Evolutionary conservation across 176 grass and related monocot genomes (phyloP).

Genomic region (Melocanna baccifera): DNA sequence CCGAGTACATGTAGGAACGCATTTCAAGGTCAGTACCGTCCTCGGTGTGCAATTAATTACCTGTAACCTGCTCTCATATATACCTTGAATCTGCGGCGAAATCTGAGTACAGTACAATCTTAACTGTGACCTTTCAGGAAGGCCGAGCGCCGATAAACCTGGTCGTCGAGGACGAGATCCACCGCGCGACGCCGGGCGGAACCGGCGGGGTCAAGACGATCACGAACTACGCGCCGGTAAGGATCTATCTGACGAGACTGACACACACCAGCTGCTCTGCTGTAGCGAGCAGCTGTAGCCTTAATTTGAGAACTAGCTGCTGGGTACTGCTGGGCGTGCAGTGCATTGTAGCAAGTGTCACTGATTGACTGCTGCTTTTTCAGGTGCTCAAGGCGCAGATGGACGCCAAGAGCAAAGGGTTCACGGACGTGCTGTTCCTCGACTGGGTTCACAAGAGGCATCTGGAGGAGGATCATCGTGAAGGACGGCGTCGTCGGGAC

Average conservation of each 20-base stretch:
- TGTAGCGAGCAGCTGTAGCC: neutral
- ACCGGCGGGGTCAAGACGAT: slow-evolving; percentile 87
- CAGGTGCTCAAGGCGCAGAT: slow-evolving; percentile 77
- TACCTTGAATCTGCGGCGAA: neutral
- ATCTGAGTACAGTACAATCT: neutral
- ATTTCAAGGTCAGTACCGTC: slow-evolving; percentile 64
- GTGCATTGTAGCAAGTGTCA: neutral
- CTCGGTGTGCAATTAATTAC: neutral
- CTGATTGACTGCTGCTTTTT: neutral
- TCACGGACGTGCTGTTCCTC: slow-evolving; percentile 87
- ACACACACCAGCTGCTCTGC: neutral
- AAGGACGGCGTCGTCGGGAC: slow-evolving; percentile 66
- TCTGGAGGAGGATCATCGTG: slow-evolving; percentile 84
- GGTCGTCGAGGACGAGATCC: slow-evolving; percentile 49
- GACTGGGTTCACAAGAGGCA: slow-evolving; percentile 76
- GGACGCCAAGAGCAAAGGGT: slow-evolving; percentile 69
- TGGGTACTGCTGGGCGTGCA: neutral
- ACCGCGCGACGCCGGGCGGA: slow-evolving; percentile 80
- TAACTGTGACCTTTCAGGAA: slow-evolving; percentile 40
- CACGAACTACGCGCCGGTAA: slow-evolving; percentile 90
- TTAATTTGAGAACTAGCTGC: neutral
- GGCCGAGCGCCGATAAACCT: slow-evolving; percentile 72
- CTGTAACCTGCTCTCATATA: neutral
- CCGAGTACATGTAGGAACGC: slow-evolving; percentile 81
- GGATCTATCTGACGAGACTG: neutral